Evolutionary conservation across 768 basidiomycete species (phyloP).

Genomic region (Cytidiella melzeri): DNA sequence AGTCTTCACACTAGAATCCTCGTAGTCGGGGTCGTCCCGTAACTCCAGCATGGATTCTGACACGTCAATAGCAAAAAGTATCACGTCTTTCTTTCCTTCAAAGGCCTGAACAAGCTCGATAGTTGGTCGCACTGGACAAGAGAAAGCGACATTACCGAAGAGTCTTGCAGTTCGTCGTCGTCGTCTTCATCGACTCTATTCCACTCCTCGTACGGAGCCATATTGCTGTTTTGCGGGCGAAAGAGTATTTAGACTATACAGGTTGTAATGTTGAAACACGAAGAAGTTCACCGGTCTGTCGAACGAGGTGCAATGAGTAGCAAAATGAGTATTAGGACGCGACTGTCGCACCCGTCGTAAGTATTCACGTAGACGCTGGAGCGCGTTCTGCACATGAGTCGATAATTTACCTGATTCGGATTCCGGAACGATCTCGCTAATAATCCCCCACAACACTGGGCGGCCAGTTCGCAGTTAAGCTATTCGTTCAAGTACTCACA

Average conservation of each 20-base stretch:
- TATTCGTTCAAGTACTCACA: too few relatives aligned
- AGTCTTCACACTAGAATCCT: constrained; percentile 48
- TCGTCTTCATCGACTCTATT: constrained; percentile 75
- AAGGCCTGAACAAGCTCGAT: constrained; percentile 39
- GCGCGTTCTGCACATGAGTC: too few relatives aligned
- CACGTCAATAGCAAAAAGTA: constrained; percentile 94
- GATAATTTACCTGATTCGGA: too few relatives aligned
- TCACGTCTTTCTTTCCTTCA: constrained; percentile 77
- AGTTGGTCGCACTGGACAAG: background rate
- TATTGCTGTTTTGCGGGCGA: constrained; percentile 18
- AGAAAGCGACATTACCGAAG: constrained; percentile 38
- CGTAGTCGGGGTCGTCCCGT: constrained; percentile 55
- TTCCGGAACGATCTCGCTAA: too few relatives aligned
- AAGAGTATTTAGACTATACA: background rate
- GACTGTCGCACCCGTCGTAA: constrained; percentile 3
- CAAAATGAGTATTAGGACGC: background rate
- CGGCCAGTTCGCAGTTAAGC: too few relatives aligned
- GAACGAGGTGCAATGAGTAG: background rate
- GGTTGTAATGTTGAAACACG: background rate
- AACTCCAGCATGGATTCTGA: constrained; percentile 83
- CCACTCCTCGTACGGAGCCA: constrained; percentile 79
- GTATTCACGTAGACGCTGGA: background rate
- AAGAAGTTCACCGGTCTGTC: background rate
- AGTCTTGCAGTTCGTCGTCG: constrained; percentile 74
- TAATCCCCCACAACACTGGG: too few relatives aligned